phyloP scores from a whole-genome alignment of 2,329 filamentous ascomycete genomes.

The Colletotrichum navitas region DNA sequence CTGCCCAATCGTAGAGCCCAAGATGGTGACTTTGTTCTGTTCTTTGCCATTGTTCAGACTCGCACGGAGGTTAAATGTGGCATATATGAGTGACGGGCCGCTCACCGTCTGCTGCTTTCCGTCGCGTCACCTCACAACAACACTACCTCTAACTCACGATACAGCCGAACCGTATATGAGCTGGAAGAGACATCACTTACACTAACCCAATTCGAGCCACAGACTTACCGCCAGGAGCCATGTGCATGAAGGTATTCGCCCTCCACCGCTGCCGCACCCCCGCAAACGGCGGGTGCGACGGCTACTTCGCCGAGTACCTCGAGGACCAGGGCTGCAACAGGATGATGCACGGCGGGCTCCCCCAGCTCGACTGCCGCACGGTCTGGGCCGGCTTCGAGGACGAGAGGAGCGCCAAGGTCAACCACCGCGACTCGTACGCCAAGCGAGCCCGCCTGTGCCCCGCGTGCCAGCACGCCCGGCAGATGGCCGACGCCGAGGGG shows the following conservation, averaged over 20 bases:
- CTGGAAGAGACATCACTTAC: neutral
- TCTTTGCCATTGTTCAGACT: too few species aligned
- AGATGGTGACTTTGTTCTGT: neutral
- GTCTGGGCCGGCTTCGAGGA: slow-evolving; percentile 35
- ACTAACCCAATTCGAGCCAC: neutral
- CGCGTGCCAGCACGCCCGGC: neutral
- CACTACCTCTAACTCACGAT: neutral
- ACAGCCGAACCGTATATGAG: too few species aligned
- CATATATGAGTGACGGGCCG: neutral
- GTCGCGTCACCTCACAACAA: neutral
- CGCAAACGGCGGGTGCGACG: slow-evolving; percentile 28
- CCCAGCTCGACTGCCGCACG: slow-evolving; percentile 5
- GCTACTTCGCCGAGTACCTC: slow-evolving; percentile 31
- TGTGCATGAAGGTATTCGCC: slow-evolving; percentile 35
- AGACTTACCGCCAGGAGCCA: neutral
- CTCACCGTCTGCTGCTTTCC: neutral
- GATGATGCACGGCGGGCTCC: slow-evolving; percentile 16
- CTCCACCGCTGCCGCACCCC: slow-evolving; percentile 26
- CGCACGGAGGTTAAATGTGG: neutral
- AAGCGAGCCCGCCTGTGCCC: slow-evolving; percentile 11
- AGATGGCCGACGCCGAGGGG: neutral
- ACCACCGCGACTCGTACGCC: slow-evolving; percentile 23
- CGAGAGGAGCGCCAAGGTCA: slow-evolving; percentile 8
- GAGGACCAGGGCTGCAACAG: slow-evolving; percentile 14
- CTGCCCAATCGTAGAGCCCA: neutral